Base-by-base conservation (phyloP, 2,329 filamentous ascomycete species). In the Davidsoniella australis region DNA sequence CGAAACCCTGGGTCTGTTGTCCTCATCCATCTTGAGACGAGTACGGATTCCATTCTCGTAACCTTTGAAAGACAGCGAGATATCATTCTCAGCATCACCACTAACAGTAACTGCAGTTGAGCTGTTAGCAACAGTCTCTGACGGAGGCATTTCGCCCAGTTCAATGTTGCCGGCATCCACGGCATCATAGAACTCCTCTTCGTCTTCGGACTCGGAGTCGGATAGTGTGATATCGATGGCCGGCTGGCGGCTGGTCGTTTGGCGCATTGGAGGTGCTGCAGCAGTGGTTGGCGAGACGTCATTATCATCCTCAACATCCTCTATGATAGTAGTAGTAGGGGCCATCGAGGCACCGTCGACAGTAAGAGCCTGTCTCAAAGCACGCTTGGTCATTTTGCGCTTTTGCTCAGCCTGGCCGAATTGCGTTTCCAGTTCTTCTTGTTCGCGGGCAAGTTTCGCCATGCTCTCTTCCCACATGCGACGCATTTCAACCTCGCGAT, bases 391-490 rank as follows among this genome's bases (percentile, higher is more conserved):
- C 55, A 84, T 75, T 61, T 84, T 88, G 51, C 87, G 77, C 70
- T 94, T 96, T 60, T 83, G 76, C 62, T 96, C 89, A 1, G 87
- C 85, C 63, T 94, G 85, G 41, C 85, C 86, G 53, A 95, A 84
- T 51, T 80, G 82, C 36, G 78, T 85, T 61, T 96, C 86, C 1
- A 98, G 73, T 47, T 87, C 76, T 64, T 96, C 91, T 58, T 98
- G 91, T 62, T 98, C 91, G 50, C 78, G 80, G 16, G 88, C 91
- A n/a, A 98, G 83, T 58, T 88, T 80, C 8, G 91, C 87, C 91
- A 98, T 95, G 64, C 88, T 96, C 59, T 98, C 91, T 65, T 98
- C 91, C 91, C 91, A 98, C 78, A 98, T 85, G 53, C 85, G 81
- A 37, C 91, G 79, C 66, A 96, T 82, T 61, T 94, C 85, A 41